Base-by-base conservation (phyloP, 2,329 filamentous ascomycete genomes). In the Xenoacremonium recifei region DNA sequence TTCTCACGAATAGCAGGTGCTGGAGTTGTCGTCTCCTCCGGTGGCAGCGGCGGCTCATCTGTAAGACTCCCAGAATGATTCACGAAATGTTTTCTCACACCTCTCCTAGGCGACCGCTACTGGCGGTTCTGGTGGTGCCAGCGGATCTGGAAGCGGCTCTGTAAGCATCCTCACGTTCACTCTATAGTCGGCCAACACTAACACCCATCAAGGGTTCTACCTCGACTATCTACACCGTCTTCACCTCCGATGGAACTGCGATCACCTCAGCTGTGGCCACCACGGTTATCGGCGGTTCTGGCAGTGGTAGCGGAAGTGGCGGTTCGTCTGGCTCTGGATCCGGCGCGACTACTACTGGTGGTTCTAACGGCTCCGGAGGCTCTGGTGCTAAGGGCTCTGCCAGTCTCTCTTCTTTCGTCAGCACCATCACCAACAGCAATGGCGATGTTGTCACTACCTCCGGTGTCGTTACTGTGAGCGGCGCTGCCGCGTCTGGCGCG, bases 141-240 rank as follows among this genome's bases (percentile, higher is more conserved):
- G n/a, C n/a, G n/a, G n/a, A n/a, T n/a, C n/a, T n/a, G n/a, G n/a
- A n/a, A n/a, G n/a, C n/a, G n/a, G n/a, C n/a, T n/a, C n/a, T n/a
- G n/a, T n/a, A n/a, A n/a, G n/a, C n/a, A n/a, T n/a, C n/a, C n/a
- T n/a, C n/a, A n/a, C n/a, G n/a, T n/a, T n/a, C n/a, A n/a, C n/a
- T n/a, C n/a, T n/a, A n/a, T n/a, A n/a, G n/a, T n/a, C n/a, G n/a
- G n/a, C n/a, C n/a, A 40, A 20, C 27, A 16, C 33, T 20, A 23
- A 5, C 21, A 13, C 17, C 4, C 16, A 15, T 16, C 12, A n/a
- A n/a, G n/a, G n/a, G n/a, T n/a, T 9, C 9, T 44, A 60, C 63
- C 25, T 69, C 68, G 35, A 69, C 62, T 47, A 57, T 66, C 36
- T 61, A 63, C 50, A 67, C 59, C 47, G 65, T 64, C 31, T 41